These are phyloP conservation scores for Daucus carota DNA, from an alignment of 129 eudicot species.

Conservation along the genomic window DH1_v3.0 NC_030386.2:29211501-29212000, in stretches of 20 bases:
- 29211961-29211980: background rate
- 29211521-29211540: conserved; percentile 33
- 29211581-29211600: background rate
- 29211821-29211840: background rate
- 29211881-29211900: background rate
- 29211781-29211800: conserved; percentile 28
- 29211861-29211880: too few species aligned
- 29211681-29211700: conserved; percentile 51
- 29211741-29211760: conserved; percentile 50
- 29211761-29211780: conserved; percentile 28
- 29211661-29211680: conserved; percentile 56
- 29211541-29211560: conserved; percentile 51
- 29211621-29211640: background rate
- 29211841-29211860: background rate
- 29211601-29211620: background rate
- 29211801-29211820: conserved; percentile 11
- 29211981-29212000: background rate
- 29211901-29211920: background rate
- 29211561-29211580: background rate
- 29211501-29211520: conserved; percentile 50
- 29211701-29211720: conserved; percentile 23
- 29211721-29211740: conserved; percentile 57
- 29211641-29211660: conserved; percentile 24
- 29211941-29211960: background rate
- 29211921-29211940: background rate